These are phyloP conservation scores for Fusarium napiforme DNA, from an alignment of 2,329 filamentous ascomycete species.

Conservation along the genomic window DNA sequence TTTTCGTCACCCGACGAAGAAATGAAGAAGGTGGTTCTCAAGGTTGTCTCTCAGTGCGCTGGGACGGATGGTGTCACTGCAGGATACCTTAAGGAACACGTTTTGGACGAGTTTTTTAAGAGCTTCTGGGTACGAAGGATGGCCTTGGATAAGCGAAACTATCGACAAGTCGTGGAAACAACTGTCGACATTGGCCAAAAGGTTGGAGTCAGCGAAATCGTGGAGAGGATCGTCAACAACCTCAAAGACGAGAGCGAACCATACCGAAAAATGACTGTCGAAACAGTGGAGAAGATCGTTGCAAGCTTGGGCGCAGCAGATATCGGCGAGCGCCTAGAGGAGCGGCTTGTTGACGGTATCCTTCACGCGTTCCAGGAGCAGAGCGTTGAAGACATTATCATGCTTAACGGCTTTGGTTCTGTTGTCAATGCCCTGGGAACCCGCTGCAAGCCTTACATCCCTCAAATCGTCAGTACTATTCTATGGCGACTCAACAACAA, in stretches of 20 bases:
- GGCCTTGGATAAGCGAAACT: conserved; percentile 97
- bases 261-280: conserved; percentile 98
- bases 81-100: conserved; percentile 93
- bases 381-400: conserved; percentile 93
- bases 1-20: conserved; percentile 98
- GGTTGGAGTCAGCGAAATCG: conserved; percentile 95
- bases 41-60: conserved; percentile 96
- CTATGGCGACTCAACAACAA: conserved; percentile 98
- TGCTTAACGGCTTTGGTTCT: conserved; percentile 97
- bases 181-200: conserved; percentile 98
- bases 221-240: conserved; percentile 92
- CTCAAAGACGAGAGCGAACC: conserved; percentile 98
- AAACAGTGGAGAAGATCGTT: conserved; percentile 96
- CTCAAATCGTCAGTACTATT: conserved; percentile 96
- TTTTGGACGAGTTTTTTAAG: conserved; percentile 97
- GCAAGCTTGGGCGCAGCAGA: conserved; percentile 93
- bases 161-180: conserved; percentile 96
- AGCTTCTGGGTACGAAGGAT: conserved; percentile 98
- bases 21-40: conserved; percentile 99
- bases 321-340: conserved; percentile 90
- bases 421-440: conserved; percentile 95
- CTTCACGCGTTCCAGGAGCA: conserved; percentile 98
- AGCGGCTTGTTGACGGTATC: conserved; percentile 93
- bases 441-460: conserved; percentile 94
- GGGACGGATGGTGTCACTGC: conserved; percentile 95